A percentile compares a stretch with the other conserved stretches of the same genome.
These are phyloP conservation scores for Oryza longistaminata DNA, from an alignment of 176 grass and related monocot species.

Conservation along the genomic window DNA sequence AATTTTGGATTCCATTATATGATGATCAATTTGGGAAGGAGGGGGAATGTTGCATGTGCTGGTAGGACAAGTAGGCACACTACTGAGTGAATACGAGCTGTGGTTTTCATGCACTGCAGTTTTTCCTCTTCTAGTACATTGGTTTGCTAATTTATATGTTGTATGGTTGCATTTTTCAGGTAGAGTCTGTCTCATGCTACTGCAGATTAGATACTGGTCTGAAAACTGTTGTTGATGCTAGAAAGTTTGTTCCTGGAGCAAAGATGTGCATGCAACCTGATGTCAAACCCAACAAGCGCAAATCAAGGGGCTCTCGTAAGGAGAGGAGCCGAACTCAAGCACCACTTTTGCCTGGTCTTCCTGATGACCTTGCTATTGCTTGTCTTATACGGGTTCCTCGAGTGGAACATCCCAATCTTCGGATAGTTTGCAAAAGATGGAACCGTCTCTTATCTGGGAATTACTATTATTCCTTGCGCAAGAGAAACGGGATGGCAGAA, in stretches of 20 bases:
- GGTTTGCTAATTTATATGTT: neutral
- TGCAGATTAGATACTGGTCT: conserved; percentile 83
- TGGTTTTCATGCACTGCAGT: neutral
- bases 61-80: neutral
- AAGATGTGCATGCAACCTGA: conserved; percentile 83
- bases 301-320: conserved; percentile 49
- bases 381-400: conserved; percentile 79
- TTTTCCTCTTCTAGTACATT: neutral
- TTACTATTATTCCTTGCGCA: conserved; percentile 86
- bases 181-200: conserved; percentile 79
- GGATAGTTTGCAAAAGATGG: conserved; percentile 84
- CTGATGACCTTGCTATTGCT: conserved; percentile 86
- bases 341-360: conserved; percentile 78
- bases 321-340: conserved; percentile 61
- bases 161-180: conserved; percentile 46
- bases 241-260: conserved; percentile 80
- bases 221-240: conserved; percentile 80
- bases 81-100: neutral
- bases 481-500: conserved; percentile 65
- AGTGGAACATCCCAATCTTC: conserved; percentile 64
- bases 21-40: no score
- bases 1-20: no score
- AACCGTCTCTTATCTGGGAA: conserved; percentile 80
- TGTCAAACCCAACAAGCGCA: conserved; percentile 64
- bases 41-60: neutral